A percentile compares a stretch with the other conserved stretches of the same genome.
Evolutionary conservation across 2,329 filamentous ascomycete species (phyloP).

Genomic region (Paracorniculantispora psalliotae): DNA sequence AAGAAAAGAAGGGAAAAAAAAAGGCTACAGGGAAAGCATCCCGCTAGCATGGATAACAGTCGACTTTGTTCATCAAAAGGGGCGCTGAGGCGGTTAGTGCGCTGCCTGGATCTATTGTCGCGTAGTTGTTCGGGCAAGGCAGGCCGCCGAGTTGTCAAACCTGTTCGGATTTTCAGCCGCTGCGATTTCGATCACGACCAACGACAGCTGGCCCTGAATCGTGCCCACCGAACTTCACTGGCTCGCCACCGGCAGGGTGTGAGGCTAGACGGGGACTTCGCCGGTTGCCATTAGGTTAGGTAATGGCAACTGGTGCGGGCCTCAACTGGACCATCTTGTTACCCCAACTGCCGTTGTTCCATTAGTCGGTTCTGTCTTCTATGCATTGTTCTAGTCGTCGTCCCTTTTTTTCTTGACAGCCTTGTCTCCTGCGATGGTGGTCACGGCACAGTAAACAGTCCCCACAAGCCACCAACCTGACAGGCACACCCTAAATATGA

Average conservation of each 20-base stretch:
- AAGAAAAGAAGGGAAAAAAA: background rate
- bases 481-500: background rate
- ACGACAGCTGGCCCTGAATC: background rate
- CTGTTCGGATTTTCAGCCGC: background rate
- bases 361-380: background rate
- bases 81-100: background rate
- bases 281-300: background rate
- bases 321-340: background rate
- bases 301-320: conserved; percentile 1
- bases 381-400: background rate
- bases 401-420: background rate
- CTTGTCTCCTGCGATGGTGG: background rate
- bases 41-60: background rate
- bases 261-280: background rate
- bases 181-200: background rate
- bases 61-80: background rate
- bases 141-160: background rate
- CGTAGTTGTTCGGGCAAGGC: background rate
- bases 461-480: background rate
- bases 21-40: background rate
- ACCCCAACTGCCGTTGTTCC: background rate
- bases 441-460: no score
- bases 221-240: background rate
- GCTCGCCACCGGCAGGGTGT: background rate
- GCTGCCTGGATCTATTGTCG: background rate